Conservation (phyloP, 805 yeast genomes). For the Teunomyces pallodes region DNA sequence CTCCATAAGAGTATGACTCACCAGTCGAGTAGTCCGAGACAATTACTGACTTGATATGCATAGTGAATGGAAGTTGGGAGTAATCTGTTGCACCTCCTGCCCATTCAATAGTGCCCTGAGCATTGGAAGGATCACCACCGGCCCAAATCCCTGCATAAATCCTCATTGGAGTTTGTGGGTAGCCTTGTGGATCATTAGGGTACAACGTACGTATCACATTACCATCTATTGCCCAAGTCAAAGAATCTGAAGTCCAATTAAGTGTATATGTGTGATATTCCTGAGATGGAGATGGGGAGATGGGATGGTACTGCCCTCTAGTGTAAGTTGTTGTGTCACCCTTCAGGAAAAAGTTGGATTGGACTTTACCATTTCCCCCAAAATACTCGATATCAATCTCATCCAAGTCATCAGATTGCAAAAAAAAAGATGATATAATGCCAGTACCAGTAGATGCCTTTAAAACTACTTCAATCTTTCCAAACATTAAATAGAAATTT, state of each 20-base stretch:
- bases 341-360: conserved; percentile 14
- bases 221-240: conserved; percentile 12
- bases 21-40: conserved; percentile 51
- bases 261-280: conserved; percentile 14
- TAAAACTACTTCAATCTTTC: conserved; percentile 13
- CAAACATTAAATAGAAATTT: conserved; percentile 16
- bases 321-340: conserved; percentile 14
- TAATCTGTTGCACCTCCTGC: conserved; percentile 24
- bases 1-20: conserved; percentile 37
- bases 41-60: conserved; percentile 17
- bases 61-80: conserved; percentile 20
- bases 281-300: conserved; percentile 10
- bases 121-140: conserved; percentile 42
- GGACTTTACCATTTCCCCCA: conserved; percentile 15
- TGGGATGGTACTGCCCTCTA: conserved; percentile 13
- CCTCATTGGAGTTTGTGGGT: conserved; percentile 17
- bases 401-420: conserved; percentile 16
- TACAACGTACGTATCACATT: conserved; percentile 10
- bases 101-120: conserved; percentile 23
- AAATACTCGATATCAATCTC: conserved; percentile 16
- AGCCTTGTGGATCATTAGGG: conserved; percentile 12
- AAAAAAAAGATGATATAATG: conserved; percentile 12
- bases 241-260: conserved; percentile 13
- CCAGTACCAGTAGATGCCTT: conserved; percentile 15
- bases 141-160: conserved; percentile 44